These are phyloP conservation scores for Effrenium voratum DNA, from an alignment of 73 alveolate genomes.

Conservation along the genomic window DNA sequence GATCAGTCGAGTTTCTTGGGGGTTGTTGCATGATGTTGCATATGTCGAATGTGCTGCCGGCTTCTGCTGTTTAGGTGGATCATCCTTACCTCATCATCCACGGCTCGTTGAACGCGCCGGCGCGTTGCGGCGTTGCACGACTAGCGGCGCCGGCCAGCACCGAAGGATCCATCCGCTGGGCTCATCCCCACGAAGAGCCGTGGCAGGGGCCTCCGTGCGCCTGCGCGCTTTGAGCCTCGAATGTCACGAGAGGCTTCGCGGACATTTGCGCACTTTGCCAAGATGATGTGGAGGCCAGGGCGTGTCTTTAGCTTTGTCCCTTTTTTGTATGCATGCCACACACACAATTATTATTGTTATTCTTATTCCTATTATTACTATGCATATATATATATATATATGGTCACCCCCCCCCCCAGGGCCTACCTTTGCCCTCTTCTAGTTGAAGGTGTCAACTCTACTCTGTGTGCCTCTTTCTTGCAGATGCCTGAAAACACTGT, in stretches of 20 bases:
- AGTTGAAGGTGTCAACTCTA: no score
- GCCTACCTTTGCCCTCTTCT: no score
- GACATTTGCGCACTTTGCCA: conserved; percentile 86
- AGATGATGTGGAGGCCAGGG: conserved; percentile 85
- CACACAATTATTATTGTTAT: no score
- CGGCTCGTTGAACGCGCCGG: conserved; percentile 61
- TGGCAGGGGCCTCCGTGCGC: background rate
- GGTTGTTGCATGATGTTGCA: background rate
- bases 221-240: background rate
- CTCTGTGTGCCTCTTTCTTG: no score
- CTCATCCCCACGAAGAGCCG: conserved; percentile 84
- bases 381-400: no score
- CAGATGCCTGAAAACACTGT: no score
- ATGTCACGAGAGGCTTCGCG: conserved; percentile 37
- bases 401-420: no score
- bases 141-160: background rate
- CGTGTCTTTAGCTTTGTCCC: no score
- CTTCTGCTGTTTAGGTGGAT: conserved; percentile 48
- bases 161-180: conserved; percentile 33
- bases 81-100: conserved; percentile 92
- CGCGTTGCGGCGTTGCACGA: background rate
- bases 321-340: no score
- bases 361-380: no score
- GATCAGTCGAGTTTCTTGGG: no score
- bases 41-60: background rate